Evolutionary conservation across 345 rosid genomes (phyloP).

Genomic region (Barbarea vulgaris): DNA sequence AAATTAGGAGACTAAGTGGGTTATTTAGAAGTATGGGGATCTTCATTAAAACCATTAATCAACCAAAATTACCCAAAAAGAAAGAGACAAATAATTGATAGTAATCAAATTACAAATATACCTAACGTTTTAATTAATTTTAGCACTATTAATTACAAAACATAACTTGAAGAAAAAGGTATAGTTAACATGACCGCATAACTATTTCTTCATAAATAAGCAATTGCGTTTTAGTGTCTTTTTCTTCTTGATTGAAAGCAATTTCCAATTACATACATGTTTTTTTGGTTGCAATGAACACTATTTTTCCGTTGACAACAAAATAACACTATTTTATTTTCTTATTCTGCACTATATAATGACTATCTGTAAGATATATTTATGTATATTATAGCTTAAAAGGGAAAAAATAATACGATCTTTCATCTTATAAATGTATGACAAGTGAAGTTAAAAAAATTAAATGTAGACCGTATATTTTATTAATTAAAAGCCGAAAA

Average conservation of each 20-base stretch:
- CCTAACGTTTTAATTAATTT: constrained; percentile 4
- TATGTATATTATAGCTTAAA: constrained; percentile 2
- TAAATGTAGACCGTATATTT: constrained; percentile 30
- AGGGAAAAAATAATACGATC: not conserved
- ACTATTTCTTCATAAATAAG: constrained; percentile 30
- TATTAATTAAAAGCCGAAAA: constrained; percentile 30
- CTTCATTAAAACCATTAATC: not conserved
- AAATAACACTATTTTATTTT: not conserved
- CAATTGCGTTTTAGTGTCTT: constrained; percentile 32
- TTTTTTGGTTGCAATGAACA: not conserved
- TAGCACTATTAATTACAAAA: constrained; percentile 1
- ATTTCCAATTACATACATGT: constrained; percentile 4
- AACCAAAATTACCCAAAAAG: not conserved
- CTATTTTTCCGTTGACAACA: not conserved
- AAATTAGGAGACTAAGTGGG: constrained; percentile 5
- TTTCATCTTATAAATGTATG: constrained; percentile 36
- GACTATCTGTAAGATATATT: not conserved
- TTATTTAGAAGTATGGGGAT: constrained; percentile 1
- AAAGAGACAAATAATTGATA: not conserved
- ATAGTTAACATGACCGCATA: constrained; percentile 14
- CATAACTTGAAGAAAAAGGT: constrained; percentile 14
- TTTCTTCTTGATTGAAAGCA: constrained; percentile 26
- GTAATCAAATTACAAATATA: not conserved
- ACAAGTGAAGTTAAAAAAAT: constrained; percentile 27
- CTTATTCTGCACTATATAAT: not conserved